Conservation (phyloP, 805 yeast genomes). For the Yarrowia sp. region DNA sequence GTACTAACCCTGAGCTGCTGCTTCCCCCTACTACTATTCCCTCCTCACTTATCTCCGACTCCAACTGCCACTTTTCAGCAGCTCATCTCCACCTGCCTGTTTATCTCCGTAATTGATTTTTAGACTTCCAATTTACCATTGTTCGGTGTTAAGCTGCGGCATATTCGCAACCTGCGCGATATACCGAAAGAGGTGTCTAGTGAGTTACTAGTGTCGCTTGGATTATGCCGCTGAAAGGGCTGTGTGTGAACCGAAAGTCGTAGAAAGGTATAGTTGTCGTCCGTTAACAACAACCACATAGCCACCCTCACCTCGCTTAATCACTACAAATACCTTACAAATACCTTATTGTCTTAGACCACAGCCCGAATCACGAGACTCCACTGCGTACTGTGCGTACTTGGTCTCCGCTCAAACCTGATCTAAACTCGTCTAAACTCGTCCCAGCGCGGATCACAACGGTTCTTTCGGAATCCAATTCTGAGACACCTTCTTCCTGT, state of each 20-base stretch:
- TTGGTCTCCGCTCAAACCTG: neutral
- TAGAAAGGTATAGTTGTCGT: too few relatives aligned
- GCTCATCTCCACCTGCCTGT: conserved; percentile 10
- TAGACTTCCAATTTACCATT: neutral
- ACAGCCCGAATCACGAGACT: neutral
- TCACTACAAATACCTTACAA: neutral
- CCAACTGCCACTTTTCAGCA: too few relatives aligned
- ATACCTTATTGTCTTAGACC: neutral
- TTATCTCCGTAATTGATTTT: conserved; percentile 12
- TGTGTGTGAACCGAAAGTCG: too few relatives aligned
- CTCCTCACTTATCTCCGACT: too few relatives aligned
- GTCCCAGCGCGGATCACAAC: neutral
- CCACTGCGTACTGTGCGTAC: too few relatives aligned
- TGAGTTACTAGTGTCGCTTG: conserved; percentile 2
- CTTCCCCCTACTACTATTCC: too few relatives aligned
- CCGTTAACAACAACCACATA: too few relatives aligned
- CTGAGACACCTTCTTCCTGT: neutral
- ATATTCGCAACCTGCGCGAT: conserved; percentile 25
- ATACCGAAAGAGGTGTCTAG: neutral
- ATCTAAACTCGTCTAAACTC: neutral
- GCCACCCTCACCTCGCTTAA: too few relatives aligned
- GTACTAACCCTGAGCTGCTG: too few relatives aligned
- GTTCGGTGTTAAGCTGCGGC: conserved; percentile 30
- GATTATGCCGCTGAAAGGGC: neutral
- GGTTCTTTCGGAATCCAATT: neutral